These are phyloP conservation scores for Circinella umbellata DNA, from an alignment of 371 early-diverging fungal species.

Conservation along the genomic window DNA sequence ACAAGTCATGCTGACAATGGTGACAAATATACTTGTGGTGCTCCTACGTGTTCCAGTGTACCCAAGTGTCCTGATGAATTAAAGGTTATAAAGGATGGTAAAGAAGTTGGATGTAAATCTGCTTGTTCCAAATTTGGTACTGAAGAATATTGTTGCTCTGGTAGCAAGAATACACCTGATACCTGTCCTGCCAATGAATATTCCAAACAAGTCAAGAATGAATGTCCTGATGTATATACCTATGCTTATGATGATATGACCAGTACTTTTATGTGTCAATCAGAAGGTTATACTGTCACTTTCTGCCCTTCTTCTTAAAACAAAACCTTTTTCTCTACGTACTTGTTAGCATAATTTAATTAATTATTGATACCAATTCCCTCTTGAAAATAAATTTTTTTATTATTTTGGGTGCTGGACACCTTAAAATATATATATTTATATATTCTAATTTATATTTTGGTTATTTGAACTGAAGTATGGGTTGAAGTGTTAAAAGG, in stretches of 20 bases:
- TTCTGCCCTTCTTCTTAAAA: constrained; percentile 43
- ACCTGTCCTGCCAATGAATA: constrained; percentile 36
- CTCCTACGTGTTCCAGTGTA: constrained; percentile 28
- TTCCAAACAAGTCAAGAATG: constrained; percentile 30
- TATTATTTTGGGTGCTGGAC: no score
- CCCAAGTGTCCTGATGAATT: constrained; percentile 38
- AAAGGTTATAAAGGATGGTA: constrained; percentile 33
- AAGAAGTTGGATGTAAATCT: constrained; percentile 35
- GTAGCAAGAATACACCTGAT: constrained; percentile 24
- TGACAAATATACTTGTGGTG: constrained; percentile 28
- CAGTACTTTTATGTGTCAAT: constrained; percentile 43
- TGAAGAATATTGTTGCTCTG: constrained; percentile 45
- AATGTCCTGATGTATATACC: constrained; percentile 44
- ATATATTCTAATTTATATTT: background rate
- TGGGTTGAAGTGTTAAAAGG: no score
- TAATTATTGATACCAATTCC: no score
- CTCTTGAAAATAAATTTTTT: no score
- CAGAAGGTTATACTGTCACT: constrained; percentile 39
- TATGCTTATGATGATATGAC: constrained; percentile 59
- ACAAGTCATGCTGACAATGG: constrained; percentile 15
- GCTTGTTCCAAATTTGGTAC: constrained; percentile 38
- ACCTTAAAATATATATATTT: background rate
- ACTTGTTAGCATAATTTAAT: no score
- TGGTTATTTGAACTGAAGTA: no score
- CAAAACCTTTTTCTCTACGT: background rate